These are phyloP conservation scores for Eucalyptus sp. DNA, from an alignment of 345 rosid genomes.

Conservation along the genomic window DNA sequence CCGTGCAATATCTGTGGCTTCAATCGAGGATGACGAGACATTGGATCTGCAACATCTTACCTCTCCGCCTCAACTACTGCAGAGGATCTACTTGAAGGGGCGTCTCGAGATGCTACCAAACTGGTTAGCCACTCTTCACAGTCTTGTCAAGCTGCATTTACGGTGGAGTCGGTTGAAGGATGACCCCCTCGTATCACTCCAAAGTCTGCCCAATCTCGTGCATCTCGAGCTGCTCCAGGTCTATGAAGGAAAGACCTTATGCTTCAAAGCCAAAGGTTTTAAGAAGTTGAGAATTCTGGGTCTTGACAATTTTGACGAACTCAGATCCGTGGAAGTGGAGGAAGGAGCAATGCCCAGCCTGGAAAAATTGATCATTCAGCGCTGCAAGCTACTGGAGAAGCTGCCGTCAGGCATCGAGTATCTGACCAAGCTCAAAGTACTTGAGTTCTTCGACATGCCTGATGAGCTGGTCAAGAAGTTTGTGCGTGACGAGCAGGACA, in stretches of 20 bases:
- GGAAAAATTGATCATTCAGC: constrained; percentile 15
- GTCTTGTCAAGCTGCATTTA: constrained; percentile 12
- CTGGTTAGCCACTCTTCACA: constrained; percentile 11
- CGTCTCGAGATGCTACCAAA: constrained; percentile 7
- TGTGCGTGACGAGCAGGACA: background rate
- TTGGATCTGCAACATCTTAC: constrained; percentile 13
- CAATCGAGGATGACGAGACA: constrained; percentile 7
- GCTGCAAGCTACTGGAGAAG: constrained; percentile 6
- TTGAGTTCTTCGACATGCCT: constrained; percentile 22
- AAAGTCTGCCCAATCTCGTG: constrained; percentile 15
- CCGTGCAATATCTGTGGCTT: constrained; percentile 13
- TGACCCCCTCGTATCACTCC: constrained; percentile 16
- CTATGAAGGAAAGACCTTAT: constrained; percentile 3
- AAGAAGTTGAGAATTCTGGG: constrained; percentile 15
- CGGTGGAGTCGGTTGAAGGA: constrained; percentile 13
- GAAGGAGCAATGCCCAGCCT: constrained; percentile 15
- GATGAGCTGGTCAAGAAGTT: constrained; percentile 13
- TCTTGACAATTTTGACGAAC: constrained; percentile 12
- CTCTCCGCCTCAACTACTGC: constrained; percentile 17
- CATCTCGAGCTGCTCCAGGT: constrained; percentile 21
- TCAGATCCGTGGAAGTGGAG: constrained; percentile 6
- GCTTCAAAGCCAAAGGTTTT: constrained; percentile 14
- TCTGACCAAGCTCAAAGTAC: constrained; percentile 10
- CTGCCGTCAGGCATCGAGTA: constrained; percentile 17
- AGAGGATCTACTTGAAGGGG: constrained; percentile 17